These are phyloP conservation scores for Arthromyces matolae DNA, from an alignment of 768 basidiomycete species.

Conservation along the genomic window DNA sequence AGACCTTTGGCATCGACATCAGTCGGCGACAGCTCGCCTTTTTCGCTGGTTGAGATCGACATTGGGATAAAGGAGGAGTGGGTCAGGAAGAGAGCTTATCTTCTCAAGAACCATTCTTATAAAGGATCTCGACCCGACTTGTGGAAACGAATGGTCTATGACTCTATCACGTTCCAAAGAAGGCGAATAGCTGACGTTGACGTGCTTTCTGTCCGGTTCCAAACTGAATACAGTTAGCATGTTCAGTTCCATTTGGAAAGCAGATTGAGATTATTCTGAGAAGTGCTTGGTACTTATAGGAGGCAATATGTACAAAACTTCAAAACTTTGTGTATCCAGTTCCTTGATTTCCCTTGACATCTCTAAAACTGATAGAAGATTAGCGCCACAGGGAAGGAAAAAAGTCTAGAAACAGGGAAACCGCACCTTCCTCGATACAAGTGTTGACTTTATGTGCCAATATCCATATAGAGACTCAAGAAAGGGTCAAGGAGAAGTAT, in stretches of 20 bases:
- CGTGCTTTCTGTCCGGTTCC: too few relatives aligned
- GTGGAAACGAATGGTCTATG: not conserved
- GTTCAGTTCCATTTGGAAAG: too few relatives aligned
- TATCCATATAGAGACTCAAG: too few relatives aligned
- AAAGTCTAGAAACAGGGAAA: not conserved
- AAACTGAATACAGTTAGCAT: too few relatives aligned
- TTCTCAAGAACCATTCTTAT: slow-evolving; percentile 1
- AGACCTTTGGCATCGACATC: slow-evolving; percentile 28
- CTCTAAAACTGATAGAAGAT: not conserved
- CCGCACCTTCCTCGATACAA: not conserved
- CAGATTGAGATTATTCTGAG: too few relatives aligned
- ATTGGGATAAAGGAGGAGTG: not conserved
- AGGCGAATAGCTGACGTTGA: too few relatives aligned
- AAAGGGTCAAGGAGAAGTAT: slow-evolving; percentile 6
- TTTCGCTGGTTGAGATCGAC: not conserved
- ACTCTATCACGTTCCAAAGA: too few relatives aligned
- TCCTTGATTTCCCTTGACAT: not conserved
- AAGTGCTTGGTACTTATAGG: too few relatives aligned
- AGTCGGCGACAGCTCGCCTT: not conserved
- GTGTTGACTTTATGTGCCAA: too few relatives aligned
- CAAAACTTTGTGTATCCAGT: not conserved
- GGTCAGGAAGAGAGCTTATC: not conserved
- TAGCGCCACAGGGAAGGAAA: slow-evolving; percentile 1
- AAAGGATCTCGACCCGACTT: not conserved
- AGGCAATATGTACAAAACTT: too few relatives aligned